Evolutionary conservation across 306 rosid species (phyloP).

Genomic region (Vigna nakashimae): DNA sequence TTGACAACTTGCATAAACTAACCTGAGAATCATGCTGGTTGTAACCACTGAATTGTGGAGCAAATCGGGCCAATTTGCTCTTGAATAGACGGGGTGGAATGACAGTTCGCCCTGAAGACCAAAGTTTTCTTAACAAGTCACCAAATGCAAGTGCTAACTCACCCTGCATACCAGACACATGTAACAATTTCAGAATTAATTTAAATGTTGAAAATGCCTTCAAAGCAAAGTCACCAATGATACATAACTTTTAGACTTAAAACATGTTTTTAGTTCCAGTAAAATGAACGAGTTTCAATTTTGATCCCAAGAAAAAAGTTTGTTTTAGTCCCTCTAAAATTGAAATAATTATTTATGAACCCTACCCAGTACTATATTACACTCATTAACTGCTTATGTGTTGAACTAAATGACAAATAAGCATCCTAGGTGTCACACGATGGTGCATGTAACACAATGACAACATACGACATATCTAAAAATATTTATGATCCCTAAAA

Average conservation of each 20-base stretch:
- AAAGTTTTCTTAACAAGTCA: slow-evolving; percentile 88
- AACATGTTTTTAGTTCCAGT: too few relatives aligned
- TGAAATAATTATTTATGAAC: too few relatives aligned
- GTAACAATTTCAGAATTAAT: slow-evolving; percentile 39
- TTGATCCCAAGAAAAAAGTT: too few relatives aligned
- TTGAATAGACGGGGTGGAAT: slow-evolving; percentile 92
- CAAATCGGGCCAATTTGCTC: slow-evolving; percentile 95
- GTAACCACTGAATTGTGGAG: slow-evolving; percentile 99
- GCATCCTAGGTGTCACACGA: too few relatives aligned
- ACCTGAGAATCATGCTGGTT: slow-evolving; percentile 99
- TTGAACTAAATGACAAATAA: too few relatives aligned
- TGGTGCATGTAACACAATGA: too few relatives aligned
- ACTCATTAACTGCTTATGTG: too few relatives aligned
- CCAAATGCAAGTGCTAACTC: slow-evolving; percentile 97
- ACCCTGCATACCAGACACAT: slow-evolving; percentile 70
- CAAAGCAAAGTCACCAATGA: slow-evolving; percentile 19
- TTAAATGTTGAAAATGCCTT: slow-evolving; percentile 9
- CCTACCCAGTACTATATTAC: too few relatives aligned
- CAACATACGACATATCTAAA: too few relatives aligned
- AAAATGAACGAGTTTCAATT: too few relatives aligned
- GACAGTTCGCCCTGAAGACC: slow-evolving; percentile 89
- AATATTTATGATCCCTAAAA: too few relatives aligned
- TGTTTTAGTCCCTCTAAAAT: too few relatives aligned
- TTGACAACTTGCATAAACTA: slow-evolving; percentile 47
- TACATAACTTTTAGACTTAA: neutral